Base-by-base conservation (phyloP, 2,329 filamentous ascomycete species). In the Paecilomyces sp. region DNA sequence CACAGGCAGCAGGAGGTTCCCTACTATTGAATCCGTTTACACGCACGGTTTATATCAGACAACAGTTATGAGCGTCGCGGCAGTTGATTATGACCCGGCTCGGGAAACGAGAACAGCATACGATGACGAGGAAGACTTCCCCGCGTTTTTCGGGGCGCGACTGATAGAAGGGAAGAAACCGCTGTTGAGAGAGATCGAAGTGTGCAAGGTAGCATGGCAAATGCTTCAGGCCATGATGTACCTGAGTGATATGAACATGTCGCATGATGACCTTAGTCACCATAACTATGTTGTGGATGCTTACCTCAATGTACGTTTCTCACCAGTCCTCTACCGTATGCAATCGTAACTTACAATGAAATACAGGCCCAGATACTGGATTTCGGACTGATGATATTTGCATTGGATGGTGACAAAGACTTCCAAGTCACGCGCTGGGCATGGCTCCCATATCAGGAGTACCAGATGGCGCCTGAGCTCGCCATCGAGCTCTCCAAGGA, bases 221-320 rank as follows among this genome's bases (percentile, higher is more conserved):
- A 58, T 74, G 33, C 57, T 74, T 8, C 61, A 72, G 57, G 71
- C 61, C 1, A 57, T 71, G 41, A 56, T 62, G 31, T 66, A 72
- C 25, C 55, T 73, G 47, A 66, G 65, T 30, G 68, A 74, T 56
- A 64, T 72, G 66, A 64, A 64, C 18, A 53, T 71, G 15, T 61
- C 59, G 13, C 68, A 73, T 55, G 62, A 60, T 6, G 71, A 74
- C 51, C 33, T 74, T 7, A 71, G 70, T 13, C 60, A 68, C 30
- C 55, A 61, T 9, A 73, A 74, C 59, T 72, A 67, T 47, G n/a
- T 72, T 3, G 56, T 74, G 12, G 68, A 70, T 57, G 60, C 65
- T 50, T 50, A 67, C 22, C 62, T 71, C 3, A 68, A 71, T 58
- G 68, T 66, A 65, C 62, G 64, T 41, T 47, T 47, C n/a, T 22